Evolutionary conservation across 768 basidiomycete species (phyloP).

Genomic region (Tylopilus plumbeoviolaceoides): DNA sequence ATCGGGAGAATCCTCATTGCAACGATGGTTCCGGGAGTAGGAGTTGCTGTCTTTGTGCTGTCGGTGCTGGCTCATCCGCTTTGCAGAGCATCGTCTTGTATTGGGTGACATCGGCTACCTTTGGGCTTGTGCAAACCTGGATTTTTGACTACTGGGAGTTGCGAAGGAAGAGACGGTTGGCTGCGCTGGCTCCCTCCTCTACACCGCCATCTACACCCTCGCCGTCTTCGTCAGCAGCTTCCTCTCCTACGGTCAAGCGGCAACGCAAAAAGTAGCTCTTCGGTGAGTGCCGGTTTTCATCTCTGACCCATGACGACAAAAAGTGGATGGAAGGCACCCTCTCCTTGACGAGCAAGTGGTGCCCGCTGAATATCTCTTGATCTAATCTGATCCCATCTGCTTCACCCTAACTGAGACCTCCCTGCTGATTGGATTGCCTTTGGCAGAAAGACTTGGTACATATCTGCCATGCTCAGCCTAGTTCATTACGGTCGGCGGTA

Average conservation of each 20-base stretch:
- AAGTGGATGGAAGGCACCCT: constrained; percentile 72
- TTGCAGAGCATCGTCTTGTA: constrained; percentile 60
- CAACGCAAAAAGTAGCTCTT: constrained; percentile 15
- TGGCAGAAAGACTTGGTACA: neutral
- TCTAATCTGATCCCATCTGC: constrained; percentile 76
- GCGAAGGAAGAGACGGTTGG: constrained; percentile 31
- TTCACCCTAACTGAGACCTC: neutral
- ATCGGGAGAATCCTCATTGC: constrained; percentile 65
- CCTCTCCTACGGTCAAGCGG: neutral
- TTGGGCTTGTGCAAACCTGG: constrained; percentile 75
- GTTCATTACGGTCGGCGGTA: too few species aligned
- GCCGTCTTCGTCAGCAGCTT: neutral
- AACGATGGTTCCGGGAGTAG: constrained; percentile 67
- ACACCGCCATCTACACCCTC: neutral
- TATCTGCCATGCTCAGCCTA: too few species aligned
- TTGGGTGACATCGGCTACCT: constrained; percentile 74
- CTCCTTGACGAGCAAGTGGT: constrained; percentile 35
- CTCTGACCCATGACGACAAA: constrained; percentile 59
- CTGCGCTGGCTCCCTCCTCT: neutral
- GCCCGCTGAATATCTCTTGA: constrained; percentile 72
- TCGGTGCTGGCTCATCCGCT: constrained; percentile 2
- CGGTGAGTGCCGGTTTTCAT: constrained; percentile 16
- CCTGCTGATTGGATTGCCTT: constrained; percentile 11
- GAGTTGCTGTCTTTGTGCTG: constrained; percentile 14
- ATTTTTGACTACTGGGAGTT: constrained; percentile 60